Percentiles rank a stretch among this genome's conserved stretches.
phyloP scores from a whole-genome alignment of 1,284 basidiomycete species.

The Dichomitus squalens region DNA sequence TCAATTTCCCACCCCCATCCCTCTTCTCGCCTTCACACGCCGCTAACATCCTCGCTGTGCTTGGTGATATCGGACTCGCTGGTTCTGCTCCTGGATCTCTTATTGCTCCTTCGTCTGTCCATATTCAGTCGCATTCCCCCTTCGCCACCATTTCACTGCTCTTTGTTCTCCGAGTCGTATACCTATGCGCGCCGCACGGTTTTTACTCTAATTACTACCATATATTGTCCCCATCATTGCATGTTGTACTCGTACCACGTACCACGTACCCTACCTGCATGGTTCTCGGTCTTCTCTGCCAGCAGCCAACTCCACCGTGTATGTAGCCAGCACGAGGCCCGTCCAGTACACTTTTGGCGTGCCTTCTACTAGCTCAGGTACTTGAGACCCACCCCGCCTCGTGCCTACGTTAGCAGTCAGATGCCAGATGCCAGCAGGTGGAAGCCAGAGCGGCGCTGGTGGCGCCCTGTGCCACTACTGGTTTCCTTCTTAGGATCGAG shows the following conservation, averaged over 20 bases:
- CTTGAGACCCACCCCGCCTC: background rate
- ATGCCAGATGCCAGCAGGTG: too few relatives aligned
- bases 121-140: background rate
- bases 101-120: background rate
- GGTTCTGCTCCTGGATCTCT: constrained; percentile 10
- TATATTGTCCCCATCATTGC: background rate
- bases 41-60: background rate
- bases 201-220: background rate
- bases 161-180: background rate
- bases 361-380: background rate
- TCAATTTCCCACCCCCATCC: background rate
- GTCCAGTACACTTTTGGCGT: background rate
- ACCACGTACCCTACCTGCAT: background rate
- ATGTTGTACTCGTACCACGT: constrained; percentile 2
- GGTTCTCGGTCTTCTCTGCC: background rate
- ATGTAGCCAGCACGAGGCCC: background rate
- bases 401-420: background rate
- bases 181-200: background rate
- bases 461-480: background rate
- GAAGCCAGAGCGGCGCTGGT: background rate
- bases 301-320: too few relatives aligned
- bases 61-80: constrained; percentile 12
- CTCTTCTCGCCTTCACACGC: background rate
- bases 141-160: background rate
- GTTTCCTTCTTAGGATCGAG: background rate